Evolutionary conservation across 768 basidiomycete species (phyloP).

Genomic region (Albatrellus ellisii): DNA sequence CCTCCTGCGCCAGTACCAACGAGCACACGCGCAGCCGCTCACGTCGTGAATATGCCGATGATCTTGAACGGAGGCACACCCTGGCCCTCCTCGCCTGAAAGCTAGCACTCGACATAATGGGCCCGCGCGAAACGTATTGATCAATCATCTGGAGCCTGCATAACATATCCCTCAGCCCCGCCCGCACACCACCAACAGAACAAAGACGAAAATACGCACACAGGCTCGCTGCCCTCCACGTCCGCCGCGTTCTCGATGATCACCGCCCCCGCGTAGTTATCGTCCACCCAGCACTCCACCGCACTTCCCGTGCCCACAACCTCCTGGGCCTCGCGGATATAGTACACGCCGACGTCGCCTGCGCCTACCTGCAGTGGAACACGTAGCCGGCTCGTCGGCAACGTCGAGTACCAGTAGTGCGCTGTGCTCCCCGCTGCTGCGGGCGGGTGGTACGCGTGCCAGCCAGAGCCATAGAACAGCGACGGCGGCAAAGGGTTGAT

Average conservation of each 20-base stretch:
- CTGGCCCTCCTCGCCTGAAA: slow-evolving; percentile 80
- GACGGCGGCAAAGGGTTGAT: slow-evolving; percentile 95
- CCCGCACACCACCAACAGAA: background rate
- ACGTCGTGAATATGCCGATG: slow-evolving; percentile 81
- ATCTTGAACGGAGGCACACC: slow-evolving; percentile 78
- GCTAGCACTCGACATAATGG: slow-evolving; percentile 90
- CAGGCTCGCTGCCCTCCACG: slow-evolving; percentile 43
- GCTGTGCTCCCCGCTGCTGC: slow-evolving; percentile 31
- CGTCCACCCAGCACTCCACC: slow-evolving; percentile 95
- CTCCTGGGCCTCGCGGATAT: slow-evolving; percentile 54
- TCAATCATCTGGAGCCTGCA: slow-evolving; percentile 77
- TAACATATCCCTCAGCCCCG: slow-evolving; percentile 4
- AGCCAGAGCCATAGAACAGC: slow-evolving; percentile 88
- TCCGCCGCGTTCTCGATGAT: slow-evolving; percentile 69
- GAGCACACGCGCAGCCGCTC: slow-evolving; percentile 11
- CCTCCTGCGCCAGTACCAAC: too few species aligned
- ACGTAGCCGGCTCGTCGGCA: slow-evolving; percentile 70
- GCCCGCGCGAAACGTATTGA: slow-evolving; percentile 68
- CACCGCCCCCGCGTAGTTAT: slow-evolving; percentile 72
- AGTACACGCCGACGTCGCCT: slow-evolving; percentile 91
- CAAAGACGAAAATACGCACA: slow-evolving; percentile 35
- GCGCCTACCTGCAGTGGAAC: slow-evolving; percentile 77
- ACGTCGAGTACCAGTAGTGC: slow-evolving; percentile 90
- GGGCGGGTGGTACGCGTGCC: slow-evolving; percentile 67
- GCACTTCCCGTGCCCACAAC: slow-evolving; percentile 48